Evolutionary conservation across 2,329 filamentous ascomycete species (phyloP).

Genomic region (Stagonosporopsis vannaccii): DNA sequence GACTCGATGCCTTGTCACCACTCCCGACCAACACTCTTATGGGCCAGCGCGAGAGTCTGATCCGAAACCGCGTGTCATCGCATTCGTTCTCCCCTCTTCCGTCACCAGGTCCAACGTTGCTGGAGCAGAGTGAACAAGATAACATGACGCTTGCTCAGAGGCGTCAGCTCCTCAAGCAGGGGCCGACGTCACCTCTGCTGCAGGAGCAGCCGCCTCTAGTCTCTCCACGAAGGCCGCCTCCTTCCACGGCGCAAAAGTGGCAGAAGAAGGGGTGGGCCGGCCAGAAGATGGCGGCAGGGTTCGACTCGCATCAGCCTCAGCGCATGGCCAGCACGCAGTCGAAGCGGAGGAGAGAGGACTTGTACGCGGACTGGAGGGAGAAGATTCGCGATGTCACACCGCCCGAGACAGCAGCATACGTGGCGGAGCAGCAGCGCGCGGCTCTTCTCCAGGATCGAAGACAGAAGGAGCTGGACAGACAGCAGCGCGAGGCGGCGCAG

Average conservation of each 20-base stretch:
- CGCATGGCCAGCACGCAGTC: constrained; percentile 35
- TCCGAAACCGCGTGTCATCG: constrained; percentile 52
- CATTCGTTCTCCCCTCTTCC: constrained; percentile 47
- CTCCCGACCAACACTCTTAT: constrained; percentile 58
- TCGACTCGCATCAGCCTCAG: constrained; percentile 50
- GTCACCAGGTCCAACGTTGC: constrained; percentile 37
- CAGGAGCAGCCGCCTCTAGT: constrained; percentile 21
- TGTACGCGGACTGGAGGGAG: constrained; percentile 48
- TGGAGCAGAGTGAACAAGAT: constrained; percentile 56
- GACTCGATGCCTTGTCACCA: constrained; percentile 30
- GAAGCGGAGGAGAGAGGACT: constrained; percentile 42
- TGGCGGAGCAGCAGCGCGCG: constrained; percentile 48
- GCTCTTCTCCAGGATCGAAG: constrained; percentile 68
- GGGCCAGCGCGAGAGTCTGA: constrained; percentile 61
- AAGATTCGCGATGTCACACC: constrained; percentile 38
- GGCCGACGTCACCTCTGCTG: constrained; percentile 19
- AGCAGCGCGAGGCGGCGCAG: constrained; percentile 65
- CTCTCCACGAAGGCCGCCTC: constrained; percentile 28
- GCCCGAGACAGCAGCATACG: constrained; percentile 25
- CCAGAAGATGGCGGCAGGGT: constrained; percentile 35
- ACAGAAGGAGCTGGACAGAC: constrained; percentile 66
- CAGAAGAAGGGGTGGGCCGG: constrained; percentile 37
- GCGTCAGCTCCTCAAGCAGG: constrained; percentile 47
- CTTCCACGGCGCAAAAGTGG: constrained; percentile 40
- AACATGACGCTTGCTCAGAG: constrained; percentile 76